These are phyloP conservation scores for Suhomyces ambrosiae DNA, from an alignment of 1,139 yeast genomes.

Conservation along the genomic window DNA sequence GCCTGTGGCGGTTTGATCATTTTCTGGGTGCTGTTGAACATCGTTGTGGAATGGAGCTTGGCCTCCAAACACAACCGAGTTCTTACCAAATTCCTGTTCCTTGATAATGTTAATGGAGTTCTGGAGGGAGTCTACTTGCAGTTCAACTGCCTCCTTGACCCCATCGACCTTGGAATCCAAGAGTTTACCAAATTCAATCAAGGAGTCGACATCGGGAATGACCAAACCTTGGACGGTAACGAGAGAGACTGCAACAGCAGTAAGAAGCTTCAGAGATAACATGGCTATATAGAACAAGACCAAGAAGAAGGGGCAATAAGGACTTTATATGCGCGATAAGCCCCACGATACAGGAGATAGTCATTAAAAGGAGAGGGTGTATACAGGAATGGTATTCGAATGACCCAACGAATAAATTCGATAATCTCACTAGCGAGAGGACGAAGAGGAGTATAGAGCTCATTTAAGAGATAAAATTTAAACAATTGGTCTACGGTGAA, in stretches of 20 bases:
- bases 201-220: conserved; percentile 19
- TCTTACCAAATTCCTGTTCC: conserved; percentile 1
- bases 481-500: no score
- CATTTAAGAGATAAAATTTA: no score
- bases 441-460: no score
- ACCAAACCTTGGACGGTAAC: conserved; percentile 18
- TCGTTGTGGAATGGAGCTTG: conserved; percentile 1
- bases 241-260: conserved; percentile 15
- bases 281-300: conserved; percentile 1
- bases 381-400: no score
- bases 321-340: neutral
- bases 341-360: no score
- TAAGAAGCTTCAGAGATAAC: conserved; percentile 8
- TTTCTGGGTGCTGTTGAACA: neutral
- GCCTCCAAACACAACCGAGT: conserved; percentile 4
- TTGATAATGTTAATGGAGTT: conserved; percentile 1
- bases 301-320: neutral
- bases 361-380: neutral
- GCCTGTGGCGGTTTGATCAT: neutral
- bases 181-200: conserved; percentile 16
- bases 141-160: neutral
- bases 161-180: conserved; percentile 8
- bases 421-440: no score
- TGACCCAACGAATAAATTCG: no score
- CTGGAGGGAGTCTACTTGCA: no score